Base-by-base conservation (phyloP, 2,329 filamentous ascomycete genomes). In the Penicillium sp. region DNA sequence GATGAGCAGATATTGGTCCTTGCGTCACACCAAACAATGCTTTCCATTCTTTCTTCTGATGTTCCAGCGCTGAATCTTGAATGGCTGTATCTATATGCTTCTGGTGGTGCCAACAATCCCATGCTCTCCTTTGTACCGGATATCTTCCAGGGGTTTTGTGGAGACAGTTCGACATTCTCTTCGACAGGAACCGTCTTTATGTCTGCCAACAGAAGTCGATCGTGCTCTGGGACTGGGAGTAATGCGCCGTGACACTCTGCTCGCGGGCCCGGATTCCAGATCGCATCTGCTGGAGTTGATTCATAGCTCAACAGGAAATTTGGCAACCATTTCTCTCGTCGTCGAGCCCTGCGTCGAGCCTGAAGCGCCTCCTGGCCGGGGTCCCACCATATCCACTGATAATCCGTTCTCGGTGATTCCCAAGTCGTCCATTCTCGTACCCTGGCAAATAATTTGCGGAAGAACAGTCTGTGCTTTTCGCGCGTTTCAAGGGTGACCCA, bases 301-400 rank as follows among this genome's bases (percentile, higher is more conserved):
- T 68, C 63, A 58, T 70, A 69, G 55, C 67, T 70, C 46, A 61
- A 62, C 21, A 72, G 27, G 42, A 61, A 70, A 11, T 60, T 58
- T 4, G 69, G 70, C 27, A 75, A 14, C 63, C 68, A 69, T 31
- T 59, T 56, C 44, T 67, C 39, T 4, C 33, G 29, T 31, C 45
- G 62, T 50, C 53, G 60, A 23, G 64, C 57, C 31, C 60, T 50
- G 2, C 57, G 57, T 42, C 68, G 67, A 44, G 59, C 60, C 46
- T 67, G 49, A 25, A 59, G 52, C 26, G 65, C 68, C 42, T 66
- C 62, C 23, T 71, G 64, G 1, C 63, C 65, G 11, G 72, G 73
- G 62, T 77, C 72, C 76, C 75, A 77, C 75, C 75, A 78, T 13
- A 76, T 65, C 72, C 74, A 75, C 45, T 59, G 67, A 60, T 76